Evolutionary conservation across 208 protist genomes (phyloP).

Genomic region (Wallacemonas rigidus): DNA sequence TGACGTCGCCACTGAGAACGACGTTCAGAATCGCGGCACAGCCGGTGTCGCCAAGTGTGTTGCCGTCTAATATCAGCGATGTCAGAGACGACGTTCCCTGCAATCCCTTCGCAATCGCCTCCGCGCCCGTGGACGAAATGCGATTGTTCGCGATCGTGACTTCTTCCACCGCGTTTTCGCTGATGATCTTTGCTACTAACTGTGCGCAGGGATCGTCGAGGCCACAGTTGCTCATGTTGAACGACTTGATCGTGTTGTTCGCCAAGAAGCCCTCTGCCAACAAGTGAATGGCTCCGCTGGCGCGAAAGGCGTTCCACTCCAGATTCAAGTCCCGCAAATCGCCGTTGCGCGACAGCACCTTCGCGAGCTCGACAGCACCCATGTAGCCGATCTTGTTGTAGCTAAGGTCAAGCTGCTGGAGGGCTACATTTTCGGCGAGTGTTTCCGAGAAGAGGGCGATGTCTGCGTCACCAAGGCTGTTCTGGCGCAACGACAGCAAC

Average conservation of each 20-base stretch:
- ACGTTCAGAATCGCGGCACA: conserved; percentile 66
- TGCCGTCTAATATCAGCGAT: conserved; percentile 80
- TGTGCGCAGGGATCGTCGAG: conserved; percentile 75
- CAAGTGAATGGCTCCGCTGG: conserved; percentile 53
- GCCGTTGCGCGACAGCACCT: conserved; percentile 76
- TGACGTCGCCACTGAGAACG: conserved; percentile 35
- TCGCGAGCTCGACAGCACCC: conserved; percentile 70
- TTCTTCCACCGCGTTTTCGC: conserved; percentile 88
- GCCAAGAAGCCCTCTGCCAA: conserved; percentile 76
- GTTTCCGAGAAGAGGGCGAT: conserved; percentile 64
- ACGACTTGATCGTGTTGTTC: conserved; percentile 91
- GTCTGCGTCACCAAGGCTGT: conserved; percentile 76
- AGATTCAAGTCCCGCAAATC: conserved; percentile 87
- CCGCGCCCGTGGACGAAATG: conserved; percentile 71
- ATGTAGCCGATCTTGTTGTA: conserved; percentile 86
- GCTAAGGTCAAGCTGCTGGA: conserved; percentile 82
- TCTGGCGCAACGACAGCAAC: conserved; percentile 66
- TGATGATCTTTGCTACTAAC: conserved; percentile 74
- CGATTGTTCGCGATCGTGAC: conserved; percentile 90
- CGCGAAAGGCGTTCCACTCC: conserved; percentile 89
- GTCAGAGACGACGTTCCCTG: conserved; percentile 67
- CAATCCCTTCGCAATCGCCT: conserved; percentile 79
- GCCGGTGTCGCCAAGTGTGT: conserved; percentile 75
- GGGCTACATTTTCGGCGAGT: conserved; percentile 75
- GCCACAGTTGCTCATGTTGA: conserved; percentile 83